Conservation (phyloP, 2,329 filamentous ascomycete species). For the Arthrinium puccinioides region DNA sequence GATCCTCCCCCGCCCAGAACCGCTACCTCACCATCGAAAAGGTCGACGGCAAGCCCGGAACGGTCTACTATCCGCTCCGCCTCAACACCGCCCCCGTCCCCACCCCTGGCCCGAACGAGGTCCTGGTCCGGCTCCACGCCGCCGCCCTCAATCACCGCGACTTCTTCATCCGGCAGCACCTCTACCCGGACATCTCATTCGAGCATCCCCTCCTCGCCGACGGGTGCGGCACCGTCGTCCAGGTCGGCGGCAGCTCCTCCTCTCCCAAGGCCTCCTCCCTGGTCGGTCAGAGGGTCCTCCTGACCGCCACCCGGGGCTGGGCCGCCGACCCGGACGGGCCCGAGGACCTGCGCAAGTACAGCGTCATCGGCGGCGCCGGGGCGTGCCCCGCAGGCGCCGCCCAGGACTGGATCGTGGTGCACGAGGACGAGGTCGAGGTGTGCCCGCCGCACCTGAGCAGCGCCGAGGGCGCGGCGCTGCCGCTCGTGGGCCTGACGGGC, state of each 20-base stretch:
- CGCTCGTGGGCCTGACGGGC: slow-evolving; percentile 77
- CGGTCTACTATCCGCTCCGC: slow-evolving; percentile 76
- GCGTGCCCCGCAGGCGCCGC: slow-evolving; percentile 61
- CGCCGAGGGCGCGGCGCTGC: slow-evolving; percentile 74
- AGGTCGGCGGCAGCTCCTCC: slow-evolving; percentile 53
- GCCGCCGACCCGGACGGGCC: slow-evolving; percentile 62
- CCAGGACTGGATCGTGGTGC: slow-evolving; percentile 64
- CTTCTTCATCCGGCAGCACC: slow-evolving; percentile 84
- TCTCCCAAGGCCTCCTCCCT: slow-evolving; percentile 39
- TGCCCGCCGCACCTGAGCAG: slow-evolving; percentile 66
- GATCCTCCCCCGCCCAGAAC: slow-evolving; percentile 35
- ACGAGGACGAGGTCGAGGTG: slow-evolving; percentile 66
- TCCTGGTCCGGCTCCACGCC: slow-evolving; percentile 69
- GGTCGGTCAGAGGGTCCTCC: slow-evolving; percentile 61
- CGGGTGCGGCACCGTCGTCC: slow-evolving; percentile 67
- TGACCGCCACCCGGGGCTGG: slow-evolving; percentile 78
- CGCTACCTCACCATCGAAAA: slow-evolving; percentile 55
- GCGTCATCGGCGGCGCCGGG: slow-evolving; percentile 63
- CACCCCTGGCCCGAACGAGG: slow-evolving; percentile 55
- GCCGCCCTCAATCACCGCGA: slow-evolving; percentile 92
- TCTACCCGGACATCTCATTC: slow-evolving; percentile 83
- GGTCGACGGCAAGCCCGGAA: slow-evolving; percentile 73
- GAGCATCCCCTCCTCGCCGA: slow-evolving; percentile 73
- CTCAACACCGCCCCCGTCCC: slow-evolving; percentile 57
- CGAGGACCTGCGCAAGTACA: slow-evolving; percentile 52